Evolutionary conservation across 1,139 yeast species (phyloP), one percentile per base, ranked within the genome.

Genomic region (Protomyces inouyei): DNA sequence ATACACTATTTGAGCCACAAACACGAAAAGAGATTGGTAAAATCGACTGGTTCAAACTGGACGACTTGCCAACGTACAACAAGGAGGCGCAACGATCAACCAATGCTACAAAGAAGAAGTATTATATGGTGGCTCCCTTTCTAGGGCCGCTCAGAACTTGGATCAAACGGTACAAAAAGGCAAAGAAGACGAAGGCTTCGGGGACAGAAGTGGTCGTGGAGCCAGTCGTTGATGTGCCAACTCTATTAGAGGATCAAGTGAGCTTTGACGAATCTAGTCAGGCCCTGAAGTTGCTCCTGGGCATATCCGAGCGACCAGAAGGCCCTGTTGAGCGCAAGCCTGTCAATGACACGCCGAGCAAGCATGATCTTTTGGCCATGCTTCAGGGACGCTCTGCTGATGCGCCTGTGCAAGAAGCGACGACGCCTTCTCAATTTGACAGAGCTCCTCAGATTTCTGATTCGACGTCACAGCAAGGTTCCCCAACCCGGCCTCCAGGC

Each of bases 11-110:
- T 72, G 83, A 80, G 68, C 97, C 98, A 0, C 79, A 82, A 67
- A 96, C 90, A 1, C 82, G 96, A 71, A 88, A 88, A 73, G 99
- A 95, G 76, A 93, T 95, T 69, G 83, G 85, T 65, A 74, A 81
- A 66, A 85, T 86, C 60, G 81, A 82, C 71, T 86, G 92, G 92
- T 81, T 78, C 67, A 82, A 80, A 67, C 79, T 86, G 64, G 82
- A 78, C 64, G 73, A 67, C 70, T 78, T 65, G 76, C 82, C 73
- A 75, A 81, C 73, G 76, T 76, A 67, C 68, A 70, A 73, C 25
- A 67, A 68, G 45, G 69, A 68, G 37, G 61, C 61, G 36, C 55
- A 36, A 25, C 52, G 36, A 28, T 63, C 37, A 25, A 67, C 38
- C 55, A 61, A 55, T 53, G 59, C 60, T 18, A 65, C 61, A n/a